phyloP scores from a whole-genome alignment of 2,329 filamentous ascomycete species.

The Leptographium procerum region DNA sequence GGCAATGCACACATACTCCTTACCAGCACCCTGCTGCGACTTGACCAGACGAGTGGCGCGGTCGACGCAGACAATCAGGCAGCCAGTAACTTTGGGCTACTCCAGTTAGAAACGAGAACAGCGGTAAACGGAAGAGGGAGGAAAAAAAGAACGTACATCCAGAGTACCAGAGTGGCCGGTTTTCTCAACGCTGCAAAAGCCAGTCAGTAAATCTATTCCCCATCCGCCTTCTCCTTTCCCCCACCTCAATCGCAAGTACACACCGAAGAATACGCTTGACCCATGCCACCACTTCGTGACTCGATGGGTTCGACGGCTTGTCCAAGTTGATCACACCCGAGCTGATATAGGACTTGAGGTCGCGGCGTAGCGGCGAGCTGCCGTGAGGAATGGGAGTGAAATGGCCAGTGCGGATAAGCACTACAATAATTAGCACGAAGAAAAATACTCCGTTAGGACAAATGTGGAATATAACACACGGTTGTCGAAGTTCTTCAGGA shows the following conservation, averaged over 20 bases:
- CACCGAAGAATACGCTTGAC: constrained; percentile 94
- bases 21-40: constrained; percentile 96
- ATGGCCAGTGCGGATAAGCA: constrained; percentile 86
- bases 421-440: constrained; percentile 28
- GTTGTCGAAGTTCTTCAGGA: constrained; percentile 93
- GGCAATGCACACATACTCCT: constrained; percentile 96
- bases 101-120: not conserved
- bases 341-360: constrained; percentile 93
- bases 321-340: constrained; percentile 98
- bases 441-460: constrained; percentile 1
- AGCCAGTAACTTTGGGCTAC: constrained; percentile 65
- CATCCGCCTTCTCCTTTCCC: too few species aligned
- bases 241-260: constrained; percentile 12
- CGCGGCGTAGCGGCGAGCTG: constrained; percentile 81
- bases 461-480: constrained; percentile 34
- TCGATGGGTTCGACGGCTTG: constrained; percentile 94
- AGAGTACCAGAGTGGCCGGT: constrained; percentile 97
- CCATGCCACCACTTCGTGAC: constrained; percentile 98
- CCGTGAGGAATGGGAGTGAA: constrained; percentile 95
- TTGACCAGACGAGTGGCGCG: constrained; percentile 96
- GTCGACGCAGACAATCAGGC: constrained; percentile 52
- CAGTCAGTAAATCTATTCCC: not conserved
- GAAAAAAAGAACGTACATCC: constrained; percentile 34
- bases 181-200: constrained; percentile 64
- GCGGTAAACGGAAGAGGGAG: not conserved